Percentiles rank a stretch among this genome's conserved stretches.
Conservation (phyloP, 306 rosid species). For the Citrullus colocynthis region DNA sequence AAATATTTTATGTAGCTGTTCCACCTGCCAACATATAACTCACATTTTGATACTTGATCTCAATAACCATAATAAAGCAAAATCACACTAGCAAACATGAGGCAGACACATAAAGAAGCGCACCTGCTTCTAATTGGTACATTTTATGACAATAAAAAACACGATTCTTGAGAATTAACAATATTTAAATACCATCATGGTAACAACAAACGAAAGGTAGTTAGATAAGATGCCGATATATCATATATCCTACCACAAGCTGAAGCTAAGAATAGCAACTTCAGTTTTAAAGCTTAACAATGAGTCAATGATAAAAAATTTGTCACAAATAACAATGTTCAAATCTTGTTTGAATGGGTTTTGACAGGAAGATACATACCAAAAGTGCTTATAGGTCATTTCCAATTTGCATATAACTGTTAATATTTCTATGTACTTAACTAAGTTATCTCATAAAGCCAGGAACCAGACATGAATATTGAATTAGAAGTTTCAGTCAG, state of each 20-base stretch:
- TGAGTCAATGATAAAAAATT: background rate
- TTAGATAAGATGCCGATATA: background rate
- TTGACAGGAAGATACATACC: background rate
- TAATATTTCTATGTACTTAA: background rate
- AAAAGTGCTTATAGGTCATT: background rate
- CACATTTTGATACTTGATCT: slow-evolving; percentile 8
- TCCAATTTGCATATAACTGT: background rate
- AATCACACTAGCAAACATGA: background rate
- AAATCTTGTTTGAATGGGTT: background rate
- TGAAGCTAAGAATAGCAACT: background rate
- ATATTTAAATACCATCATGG: background rate
- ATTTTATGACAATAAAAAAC: background rate
- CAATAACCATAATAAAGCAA: slow-evolving; percentile 1
- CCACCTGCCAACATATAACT: slow-evolving; percentile 50
- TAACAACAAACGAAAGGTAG: background rate
- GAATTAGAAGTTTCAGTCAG: background rate
- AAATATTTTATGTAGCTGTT: slow-evolving; percentile 83
- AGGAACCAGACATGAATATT: background rate
- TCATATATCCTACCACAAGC: background rate
- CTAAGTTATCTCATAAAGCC: background rate
- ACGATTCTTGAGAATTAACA: background rate
- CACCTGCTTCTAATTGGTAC: background rate
- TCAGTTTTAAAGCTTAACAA: background rate
- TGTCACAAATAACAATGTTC: background rate
- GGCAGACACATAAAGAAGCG: background rate